Percentiles rank a stretch among this genome's conserved stretches.
phyloP scores from a whole-genome alignment of 1,284 basidiomycete genomes.

The Cerioporus squamosus region DNA sequence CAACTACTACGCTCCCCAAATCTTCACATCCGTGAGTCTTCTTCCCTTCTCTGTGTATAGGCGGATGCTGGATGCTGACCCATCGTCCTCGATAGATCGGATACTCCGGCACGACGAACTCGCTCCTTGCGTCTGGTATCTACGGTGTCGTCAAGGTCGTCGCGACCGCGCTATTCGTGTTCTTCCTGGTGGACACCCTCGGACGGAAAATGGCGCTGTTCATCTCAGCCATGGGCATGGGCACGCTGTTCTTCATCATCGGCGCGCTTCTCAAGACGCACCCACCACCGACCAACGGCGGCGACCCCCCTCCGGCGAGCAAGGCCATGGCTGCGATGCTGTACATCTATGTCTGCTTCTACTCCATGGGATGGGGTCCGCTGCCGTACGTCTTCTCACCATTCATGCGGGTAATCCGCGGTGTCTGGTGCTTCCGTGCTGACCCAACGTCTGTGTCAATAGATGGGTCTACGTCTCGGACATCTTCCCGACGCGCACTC shows the following conservation, averaged over 20 bases:
- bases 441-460: background rate
- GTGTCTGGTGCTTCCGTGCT: background rate
- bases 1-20: constrained; percentile 79
- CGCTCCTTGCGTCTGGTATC: constrained; percentile 79
- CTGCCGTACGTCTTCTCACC: constrained; percentile 24
- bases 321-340: constrained; percentile 78
- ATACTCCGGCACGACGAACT: constrained; percentile 58
- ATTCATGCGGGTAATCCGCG: background rate
- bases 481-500: constrained; percentile 82
- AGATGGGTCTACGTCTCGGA: constrained; percentile 77
- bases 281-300: constrained; percentile 46
- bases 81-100: constrained; percentile 52
- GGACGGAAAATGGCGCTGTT: constrained; percentile 62
- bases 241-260: constrained; percentile 64
- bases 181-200: constrained; percentile 56
- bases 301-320: constrained; percentile 49
- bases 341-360: constrained; percentile 78
- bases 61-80: background rate
- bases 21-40: constrained; percentile 61
- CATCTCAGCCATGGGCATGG: constrained; percentile 68
- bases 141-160: constrained; percentile 82
- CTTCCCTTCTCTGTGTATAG: background rate
- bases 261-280: constrained; percentile 79
- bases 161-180: constrained; percentile 67
- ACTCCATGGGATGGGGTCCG: constrained; percentile 59